These are phyloP conservation scores for Nasturtium officinale DNA, from an alignment of 345 rosid genomes.

Conservation along the genomic window DNA sequence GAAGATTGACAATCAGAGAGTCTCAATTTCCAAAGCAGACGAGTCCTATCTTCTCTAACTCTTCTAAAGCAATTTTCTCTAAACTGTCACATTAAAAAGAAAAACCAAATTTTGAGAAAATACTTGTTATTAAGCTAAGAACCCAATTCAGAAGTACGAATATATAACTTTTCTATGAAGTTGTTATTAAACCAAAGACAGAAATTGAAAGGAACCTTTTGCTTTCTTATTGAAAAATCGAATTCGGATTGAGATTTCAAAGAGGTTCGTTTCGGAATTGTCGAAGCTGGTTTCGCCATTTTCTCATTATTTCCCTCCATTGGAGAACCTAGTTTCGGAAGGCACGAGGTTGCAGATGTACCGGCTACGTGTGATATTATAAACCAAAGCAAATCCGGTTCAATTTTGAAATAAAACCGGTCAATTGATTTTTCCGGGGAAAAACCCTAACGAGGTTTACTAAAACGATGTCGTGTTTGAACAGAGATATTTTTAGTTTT, in stretches of 20 bases:
- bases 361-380: neutral
- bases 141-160: neutral
- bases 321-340: neutral
- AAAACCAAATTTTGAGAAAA: neutral
- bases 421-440: neutral
- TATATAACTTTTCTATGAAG: neutral
- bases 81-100: constrained; percentile 18
- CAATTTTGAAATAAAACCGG: neutral
- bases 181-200: neutral
- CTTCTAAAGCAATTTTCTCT: constrained; percentile 78
- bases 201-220: constrained; percentile 52
- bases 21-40: constrained; percentile 83
- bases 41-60: constrained; percentile 70
- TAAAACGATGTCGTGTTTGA: constrained; percentile 3
- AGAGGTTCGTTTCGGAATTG: constrained; percentile 44
- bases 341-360: neutral
- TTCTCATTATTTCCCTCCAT: constrained; percentile 33
- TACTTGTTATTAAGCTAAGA: neutral
- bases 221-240: constrained; percentile 58
- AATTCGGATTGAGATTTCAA: constrained; percentile 50
- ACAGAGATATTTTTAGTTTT: constrained; percentile 24
- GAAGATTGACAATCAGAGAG: constrained; percentile 51
- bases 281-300: constrained; percentile 7
- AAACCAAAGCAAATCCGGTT: constrained; percentile 4
- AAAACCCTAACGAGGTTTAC: constrained; percentile 34